A percentile compares a stretch with the other conserved stretches of the same genome.
Conservation (phyloP, 306 rosid genomes). For the Dalbergia oliveri region DNA sequence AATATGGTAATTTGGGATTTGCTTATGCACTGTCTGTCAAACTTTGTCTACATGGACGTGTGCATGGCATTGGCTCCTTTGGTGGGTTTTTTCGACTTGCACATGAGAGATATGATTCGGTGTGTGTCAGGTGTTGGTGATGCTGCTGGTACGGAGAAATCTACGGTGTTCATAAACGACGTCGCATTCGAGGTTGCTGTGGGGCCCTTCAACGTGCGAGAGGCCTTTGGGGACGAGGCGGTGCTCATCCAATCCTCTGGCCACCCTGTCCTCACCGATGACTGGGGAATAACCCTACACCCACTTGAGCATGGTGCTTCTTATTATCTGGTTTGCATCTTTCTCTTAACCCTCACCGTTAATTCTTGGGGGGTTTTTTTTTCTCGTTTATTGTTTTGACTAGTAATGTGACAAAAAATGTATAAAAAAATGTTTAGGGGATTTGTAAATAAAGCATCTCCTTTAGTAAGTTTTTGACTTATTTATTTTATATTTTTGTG, state of each 20-base stretch:
- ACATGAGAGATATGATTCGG: conserved; percentile 37
- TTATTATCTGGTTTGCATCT: conserved; percentile 75
- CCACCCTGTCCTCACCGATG: conserved; percentile 75
- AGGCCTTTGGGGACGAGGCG: conserved; percentile 78
- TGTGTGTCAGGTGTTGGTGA: conserved; percentile 58
- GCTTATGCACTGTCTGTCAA: background rate
- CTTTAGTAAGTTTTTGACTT: background rate
- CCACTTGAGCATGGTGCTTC: conserved; percentile 78
- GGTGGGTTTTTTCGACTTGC: background rate
- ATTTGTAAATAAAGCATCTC: background rate
- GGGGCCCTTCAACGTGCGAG: conserved; percentile 77
- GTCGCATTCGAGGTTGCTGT: conserved; percentile 66
- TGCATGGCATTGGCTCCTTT: conserved; percentile 62
- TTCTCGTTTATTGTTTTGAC: background rate
- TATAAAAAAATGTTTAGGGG: background rate
- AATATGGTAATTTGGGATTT: background rate
- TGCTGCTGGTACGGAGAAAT: conserved; percentile 47
- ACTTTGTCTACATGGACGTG: conserved; percentile 49
- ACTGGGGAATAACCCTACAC: conserved; percentile 85
- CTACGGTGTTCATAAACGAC: conserved; percentile 74
- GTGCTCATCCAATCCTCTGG: conserved; percentile 73
- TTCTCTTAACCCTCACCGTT: background rate
- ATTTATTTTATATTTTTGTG: background rate
- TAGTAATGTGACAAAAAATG: no score
- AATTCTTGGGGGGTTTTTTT: background rate